These are phyloP conservation scores for Trichophyton mentagrophytes DNA, from an alignment of 2,329 filamentous ascomycete genomes.

Conservation along the genomic window DNA sequence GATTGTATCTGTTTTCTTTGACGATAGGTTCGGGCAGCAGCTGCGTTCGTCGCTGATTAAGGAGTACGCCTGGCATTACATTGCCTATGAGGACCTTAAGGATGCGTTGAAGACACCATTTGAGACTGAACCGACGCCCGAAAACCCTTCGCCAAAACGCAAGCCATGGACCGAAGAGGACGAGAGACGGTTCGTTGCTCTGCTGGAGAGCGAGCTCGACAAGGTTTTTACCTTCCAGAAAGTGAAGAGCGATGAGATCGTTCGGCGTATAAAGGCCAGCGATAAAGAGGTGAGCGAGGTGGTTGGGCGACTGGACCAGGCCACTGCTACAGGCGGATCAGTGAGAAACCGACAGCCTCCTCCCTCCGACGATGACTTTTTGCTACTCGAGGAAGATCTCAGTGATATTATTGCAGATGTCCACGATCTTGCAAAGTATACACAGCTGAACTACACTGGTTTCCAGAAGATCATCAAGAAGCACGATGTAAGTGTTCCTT, in stretches of 20 bases:
- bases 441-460: constrained; percentile 94
- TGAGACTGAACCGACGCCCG: constrained; percentile 38
- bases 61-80: constrained; percentile 97
- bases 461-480: constrained; percentile 99
- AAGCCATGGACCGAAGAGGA: constrained; percentile 81
- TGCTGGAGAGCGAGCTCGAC: constrained; percentile 83
- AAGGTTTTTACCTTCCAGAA: constrained; percentile 98
- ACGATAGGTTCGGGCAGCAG: constrained; percentile 75
- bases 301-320: constrained; percentile 54
- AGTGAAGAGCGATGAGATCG: constrained; percentile 92
- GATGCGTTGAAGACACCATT: constrained; percentile 65
- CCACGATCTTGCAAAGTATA: constrained; percentile 94
- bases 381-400: constrained; percentile 83
- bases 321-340: not conserved
- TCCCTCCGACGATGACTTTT: constrained; percentile 81
- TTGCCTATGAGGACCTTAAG: constrained; percentile 92
- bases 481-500: constrained; percentile 59
- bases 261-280: constrained; percentile 72
- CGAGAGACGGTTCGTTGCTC: constrained; percentile 73
- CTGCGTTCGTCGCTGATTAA: constrained; percentile 89
- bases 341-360: constrained; percentile 25
- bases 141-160: constrained; percentile 37
- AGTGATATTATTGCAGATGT: constrained; percentile 98
- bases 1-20: not conserved
- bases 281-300: constrained; percentile 86